Percentiles rank a stretch among this genome's conserved stretches.
These are phyloP conservation scores for Glarea lozoyensis DNA, from an alignment of 495 filamentous ascomycete genomes.

Conservation along the genomic window DNA sequence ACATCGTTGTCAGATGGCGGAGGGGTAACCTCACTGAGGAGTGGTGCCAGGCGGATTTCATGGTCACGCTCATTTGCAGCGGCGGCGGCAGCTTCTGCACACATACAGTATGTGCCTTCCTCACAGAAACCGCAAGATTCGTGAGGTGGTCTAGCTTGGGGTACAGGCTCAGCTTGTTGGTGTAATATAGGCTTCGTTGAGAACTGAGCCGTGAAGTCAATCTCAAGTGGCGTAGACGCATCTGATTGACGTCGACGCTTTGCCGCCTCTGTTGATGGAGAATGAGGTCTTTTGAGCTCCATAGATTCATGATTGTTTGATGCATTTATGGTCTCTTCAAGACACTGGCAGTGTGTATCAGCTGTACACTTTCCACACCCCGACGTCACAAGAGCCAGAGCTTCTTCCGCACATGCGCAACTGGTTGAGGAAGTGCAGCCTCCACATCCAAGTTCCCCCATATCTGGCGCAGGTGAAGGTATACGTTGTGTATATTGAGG, in stretches of 20 bases:
- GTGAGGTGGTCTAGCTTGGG: constrained; percentile 10
- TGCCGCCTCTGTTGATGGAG: constrained; percentile 21
- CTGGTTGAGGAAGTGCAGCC: constrained; percentile 35
- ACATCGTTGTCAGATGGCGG: constrained; percentile 62
- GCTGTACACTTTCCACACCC: constrained; percentile 59
- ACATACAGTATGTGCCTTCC: constrained; percentile 77
- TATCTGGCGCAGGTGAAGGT: background rate
- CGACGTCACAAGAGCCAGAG: constrained; percentile 30
- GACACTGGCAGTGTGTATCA: constrained; percentile 54
- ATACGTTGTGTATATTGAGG: constrained; percentile 1
- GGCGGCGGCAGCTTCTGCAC: constrained; percentile 58
- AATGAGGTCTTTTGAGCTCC: constrained; percentile 33
- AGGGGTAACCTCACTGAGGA: constrained; percentile 53
- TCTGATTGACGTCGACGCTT: constrained; percentile 23
- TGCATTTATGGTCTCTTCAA: constrained; percentile 51
- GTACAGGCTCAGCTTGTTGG: constrained; percentile 9
- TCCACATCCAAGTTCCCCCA: constrained; percentile 33
- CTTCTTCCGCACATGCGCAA: constrained; percentile 46
- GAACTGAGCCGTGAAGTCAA: constrained; percentile 65
- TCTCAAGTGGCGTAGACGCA: constrained; percentile 44
- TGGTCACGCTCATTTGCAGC: constrained; percentile 19
- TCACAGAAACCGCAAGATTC: constrained; percentile 86
- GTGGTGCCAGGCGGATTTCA: constrained; percentile 39
- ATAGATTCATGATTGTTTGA: constrained; percentile 1
- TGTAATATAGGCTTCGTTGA: constrained; percentile 29